phyloP scores from a whole-genome alignment of 2,329 filamentous ascomycete genomes.

The Chrysoporthe puriensis region DNA sequence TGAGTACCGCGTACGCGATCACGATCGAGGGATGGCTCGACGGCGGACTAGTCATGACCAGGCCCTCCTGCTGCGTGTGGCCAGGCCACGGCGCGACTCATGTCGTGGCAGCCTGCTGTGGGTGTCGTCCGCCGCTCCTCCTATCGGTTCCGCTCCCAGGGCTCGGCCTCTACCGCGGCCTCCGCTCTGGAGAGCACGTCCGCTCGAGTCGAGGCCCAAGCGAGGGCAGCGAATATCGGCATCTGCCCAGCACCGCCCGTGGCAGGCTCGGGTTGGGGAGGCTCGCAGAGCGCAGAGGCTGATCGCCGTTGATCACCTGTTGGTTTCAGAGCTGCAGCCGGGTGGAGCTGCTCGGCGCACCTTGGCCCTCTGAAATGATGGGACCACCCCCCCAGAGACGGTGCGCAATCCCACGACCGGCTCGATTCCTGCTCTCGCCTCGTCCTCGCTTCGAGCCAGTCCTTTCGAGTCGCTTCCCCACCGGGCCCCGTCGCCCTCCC shows the following conservation, averaged over 20 bases:
- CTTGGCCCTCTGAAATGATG: conserved; percentile 13
- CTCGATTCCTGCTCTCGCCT: conserved; percentile 18
- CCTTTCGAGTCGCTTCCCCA: background rate
- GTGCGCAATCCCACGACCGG: conserved; percentile 12
- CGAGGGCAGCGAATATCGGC: background rate
- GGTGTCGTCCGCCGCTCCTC: background rate
- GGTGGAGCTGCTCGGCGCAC: background rate
- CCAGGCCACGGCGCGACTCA: background rate
- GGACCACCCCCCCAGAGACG: background rate
- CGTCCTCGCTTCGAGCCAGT: conserved; percentile 3
- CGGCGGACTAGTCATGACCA: conserved; percentile 4
- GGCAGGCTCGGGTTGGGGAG: background rate
- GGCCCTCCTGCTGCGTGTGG: background rate
- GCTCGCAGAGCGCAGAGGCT: background rate
- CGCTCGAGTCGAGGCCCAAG: background rate
- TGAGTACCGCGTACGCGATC: background rate
- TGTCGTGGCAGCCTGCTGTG: background rate
- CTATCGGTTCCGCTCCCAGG: background rate
- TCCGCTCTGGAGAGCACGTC: background rate
- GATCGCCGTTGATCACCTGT: background rate
- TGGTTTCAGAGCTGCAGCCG: conserved; percentile 21
- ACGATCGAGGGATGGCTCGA: background rate
- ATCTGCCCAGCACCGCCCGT: background rate
- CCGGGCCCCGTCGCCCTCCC: conserved; percentile 5
- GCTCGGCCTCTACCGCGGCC: background rate